A percentile compares a stretch with the other conserved stretches of the same genome.
phyloP scores from a whole-genome alignment of 2,329 filamentous ascomycete genomes.

The Colletotrichum agaves region DNA sequence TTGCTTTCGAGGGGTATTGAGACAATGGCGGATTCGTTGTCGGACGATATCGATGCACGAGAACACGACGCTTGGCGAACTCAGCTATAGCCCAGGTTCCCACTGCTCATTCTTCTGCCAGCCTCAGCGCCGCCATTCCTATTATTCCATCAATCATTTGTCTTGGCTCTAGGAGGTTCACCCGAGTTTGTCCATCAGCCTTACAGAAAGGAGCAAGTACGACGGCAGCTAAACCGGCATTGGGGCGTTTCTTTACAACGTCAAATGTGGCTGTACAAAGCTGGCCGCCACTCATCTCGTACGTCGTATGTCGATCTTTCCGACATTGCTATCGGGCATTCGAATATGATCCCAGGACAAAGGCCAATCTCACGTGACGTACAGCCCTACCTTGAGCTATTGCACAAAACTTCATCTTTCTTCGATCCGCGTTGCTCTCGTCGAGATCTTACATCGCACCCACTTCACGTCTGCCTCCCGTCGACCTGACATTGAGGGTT shows the following conservation, averaged over 20 bases:
- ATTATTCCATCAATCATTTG: not conserved
- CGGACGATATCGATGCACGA: not conserved
- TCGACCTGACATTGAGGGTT: not conserved
- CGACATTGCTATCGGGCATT: too few species aligned
- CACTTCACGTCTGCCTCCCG: too few species aligned
- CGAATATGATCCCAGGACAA: too few species aligned
- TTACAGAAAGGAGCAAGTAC: not conserved
- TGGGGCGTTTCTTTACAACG: not conserved
- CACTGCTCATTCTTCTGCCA: not conserved
- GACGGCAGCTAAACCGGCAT: not conserved
- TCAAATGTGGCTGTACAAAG: not conserved
- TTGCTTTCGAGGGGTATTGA: not conserved
- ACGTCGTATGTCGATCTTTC: not conserved
- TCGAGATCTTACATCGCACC: too few species aligned
- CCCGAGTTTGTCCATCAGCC: not conserved
- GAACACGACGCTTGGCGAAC: not conserved
- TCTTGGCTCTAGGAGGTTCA: not conserved
- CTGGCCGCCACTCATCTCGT: not conserved
- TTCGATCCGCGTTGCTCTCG: too few species aligned
- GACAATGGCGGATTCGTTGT: not conserved
- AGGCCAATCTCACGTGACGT: too few species aligned
- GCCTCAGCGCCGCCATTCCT: too few species aligned
- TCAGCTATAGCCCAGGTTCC: not conserved
- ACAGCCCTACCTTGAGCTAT: too few species aligned
- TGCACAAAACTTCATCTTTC: too few species aligned